Percentiles rank a stretch among this genome's conserved stretches.
Conservation (phyloP, 2,329 filamentous ascomycete species). For the Mariannaea elegans region DNA sequence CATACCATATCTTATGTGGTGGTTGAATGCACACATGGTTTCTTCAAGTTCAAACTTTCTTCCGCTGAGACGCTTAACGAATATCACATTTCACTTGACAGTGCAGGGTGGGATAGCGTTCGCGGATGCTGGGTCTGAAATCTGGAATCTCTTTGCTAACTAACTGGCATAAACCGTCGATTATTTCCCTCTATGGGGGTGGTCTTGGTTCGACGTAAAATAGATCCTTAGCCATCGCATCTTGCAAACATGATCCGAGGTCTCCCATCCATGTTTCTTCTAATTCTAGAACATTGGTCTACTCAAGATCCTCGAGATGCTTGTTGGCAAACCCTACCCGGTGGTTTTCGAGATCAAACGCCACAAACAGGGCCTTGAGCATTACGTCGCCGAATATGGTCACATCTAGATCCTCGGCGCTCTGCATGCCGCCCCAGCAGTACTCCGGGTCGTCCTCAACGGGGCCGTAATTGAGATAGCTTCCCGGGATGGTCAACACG, state of each 20-base stretch:
- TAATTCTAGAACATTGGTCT: background rate
- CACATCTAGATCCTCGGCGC: conserved; percentile 53
- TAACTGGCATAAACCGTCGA: no score
- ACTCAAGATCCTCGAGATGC: conserved; percentile 37
- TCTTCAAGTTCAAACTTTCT: conserved; percentile 6
- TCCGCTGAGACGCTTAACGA: no score
- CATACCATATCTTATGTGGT: conserved; percentile 31
- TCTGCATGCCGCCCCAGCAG: conserved; percentile 83
- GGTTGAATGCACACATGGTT: conserved; percentile 28
- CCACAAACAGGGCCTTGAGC: conserved; percentile 79
- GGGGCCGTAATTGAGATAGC: conserved; percentile 63
- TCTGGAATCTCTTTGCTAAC: conserved; percentile 10
- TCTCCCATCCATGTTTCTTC: conserved; percentile 13
- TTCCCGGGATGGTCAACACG: conserved; percentile 62
- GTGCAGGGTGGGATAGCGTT: background rate
- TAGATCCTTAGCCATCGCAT: no score
- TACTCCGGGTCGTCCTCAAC: conserved; percentile 56
- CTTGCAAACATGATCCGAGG: no score
- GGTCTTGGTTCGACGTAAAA: no score
- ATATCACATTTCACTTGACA: background rate
- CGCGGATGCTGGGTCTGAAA: background rate
- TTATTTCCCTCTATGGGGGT: no score
- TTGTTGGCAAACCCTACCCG: conserved; percentile 57
- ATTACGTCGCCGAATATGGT: conserved; percentile 82
- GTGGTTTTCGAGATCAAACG: conserved; percentile 67